Percentiles rank a stretch among this genome's conserved stretches.
phyloP scores from a whole-genome alignment of 2,329 filamentous ascomycete species.

The Aspergillus hiratsukae region DNA sequence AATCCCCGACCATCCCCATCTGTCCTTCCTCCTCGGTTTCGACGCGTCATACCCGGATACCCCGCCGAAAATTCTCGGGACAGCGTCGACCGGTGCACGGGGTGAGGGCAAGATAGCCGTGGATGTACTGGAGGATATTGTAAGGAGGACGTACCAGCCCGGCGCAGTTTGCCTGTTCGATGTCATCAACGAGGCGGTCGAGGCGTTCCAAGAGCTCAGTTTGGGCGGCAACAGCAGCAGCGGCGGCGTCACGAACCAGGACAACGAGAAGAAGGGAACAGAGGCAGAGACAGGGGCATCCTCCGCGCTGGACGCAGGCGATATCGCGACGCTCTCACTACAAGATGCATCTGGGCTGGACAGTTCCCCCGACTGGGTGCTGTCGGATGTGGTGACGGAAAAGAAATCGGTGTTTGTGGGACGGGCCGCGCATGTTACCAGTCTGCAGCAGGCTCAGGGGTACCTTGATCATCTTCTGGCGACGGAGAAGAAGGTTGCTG shows the following conservation, averaged over 20 bases:
- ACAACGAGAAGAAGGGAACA: constrained; percentile 11
- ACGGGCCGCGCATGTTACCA: constrained; percentile 65
- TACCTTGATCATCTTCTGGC: constrained; percentile 72
- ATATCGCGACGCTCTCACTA: constrained; percentile 23
- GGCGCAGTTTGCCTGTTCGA: constrained; percentile 87
- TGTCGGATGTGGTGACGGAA: constrained; percentile 71
- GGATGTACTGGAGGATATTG: constrained; percentile 62
- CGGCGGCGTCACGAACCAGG: constrained; percentile 22
- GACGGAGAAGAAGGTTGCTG: constrained; percentile 77
- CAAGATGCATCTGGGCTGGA: constrained; percentile 28
- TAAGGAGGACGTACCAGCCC: constrained; percentile 64
- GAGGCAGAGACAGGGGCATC: constrained; percentile 13
- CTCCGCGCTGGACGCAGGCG: constrained; percentile 13
- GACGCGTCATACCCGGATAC: constrained; percentile 68
- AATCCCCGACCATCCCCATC: constrained; percentile 55
- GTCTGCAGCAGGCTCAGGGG: constrained; percentile 64
- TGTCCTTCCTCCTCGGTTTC: constrained; percentile 58
- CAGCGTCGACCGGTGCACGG: constrained; percentile 67
- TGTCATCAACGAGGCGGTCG: constrained; percentile 64
- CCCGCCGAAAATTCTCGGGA: constrained; percentile 69
- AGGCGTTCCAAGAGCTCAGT: constrained; percentile 53
- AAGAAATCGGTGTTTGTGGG: constrained; percentile 87
- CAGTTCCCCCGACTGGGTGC: constrained; percentile 59
- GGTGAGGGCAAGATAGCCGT: constrained; percentile 70
- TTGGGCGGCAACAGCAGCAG: constrained; percentile 19